Conservation (phyloP, 768 basidiomycete species). For the Tulasnella sp. region DNA sequence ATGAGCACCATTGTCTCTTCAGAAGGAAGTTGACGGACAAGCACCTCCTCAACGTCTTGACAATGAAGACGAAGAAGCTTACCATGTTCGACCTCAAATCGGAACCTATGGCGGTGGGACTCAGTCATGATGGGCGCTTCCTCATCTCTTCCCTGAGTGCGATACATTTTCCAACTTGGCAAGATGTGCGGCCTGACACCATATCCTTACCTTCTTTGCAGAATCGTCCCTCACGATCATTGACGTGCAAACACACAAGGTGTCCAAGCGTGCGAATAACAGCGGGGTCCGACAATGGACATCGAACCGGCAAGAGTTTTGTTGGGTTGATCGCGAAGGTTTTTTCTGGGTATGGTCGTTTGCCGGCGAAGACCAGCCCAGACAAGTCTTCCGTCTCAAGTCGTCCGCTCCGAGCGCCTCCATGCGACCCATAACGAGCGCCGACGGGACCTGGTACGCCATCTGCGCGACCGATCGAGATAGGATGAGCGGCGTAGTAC, state of each 20-base stretch:
- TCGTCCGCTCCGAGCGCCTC: neutral
- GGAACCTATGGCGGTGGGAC: too few relatives aligned
- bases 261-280: neutral
- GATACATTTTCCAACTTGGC: too few relatives aligned
- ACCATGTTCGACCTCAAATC: too few relatives aligned
- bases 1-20: too few relatives aligned
- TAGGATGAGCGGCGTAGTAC: neutral
- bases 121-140: too few relatives aligned
- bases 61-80: too few relatives aligned
- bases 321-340: slow-evolving; percentile 3
- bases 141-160: too few relatives aligned
- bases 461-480: slow-evolving; percentile 7
- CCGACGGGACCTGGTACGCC: slow-evolving; percentile 1
- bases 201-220: too few relatives aligned
- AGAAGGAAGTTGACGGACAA: too few relatives aligned
- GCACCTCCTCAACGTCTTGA: too few relatives aligned
- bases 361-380: neutral
- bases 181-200: too few relatives aligned
- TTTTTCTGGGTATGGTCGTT: neutral
- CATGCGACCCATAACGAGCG: neutral
- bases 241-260: neutral
- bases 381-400: neutral
- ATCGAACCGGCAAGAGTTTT: neutral
- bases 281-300: neutral
- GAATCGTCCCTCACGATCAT: too few relatives aligned